Evolutionary conservation across 495 filamentous ascomycete species (phyloP), one percentile per base, ranked within the genome.

Genomic region (Talaromyces ruber): DNA sequence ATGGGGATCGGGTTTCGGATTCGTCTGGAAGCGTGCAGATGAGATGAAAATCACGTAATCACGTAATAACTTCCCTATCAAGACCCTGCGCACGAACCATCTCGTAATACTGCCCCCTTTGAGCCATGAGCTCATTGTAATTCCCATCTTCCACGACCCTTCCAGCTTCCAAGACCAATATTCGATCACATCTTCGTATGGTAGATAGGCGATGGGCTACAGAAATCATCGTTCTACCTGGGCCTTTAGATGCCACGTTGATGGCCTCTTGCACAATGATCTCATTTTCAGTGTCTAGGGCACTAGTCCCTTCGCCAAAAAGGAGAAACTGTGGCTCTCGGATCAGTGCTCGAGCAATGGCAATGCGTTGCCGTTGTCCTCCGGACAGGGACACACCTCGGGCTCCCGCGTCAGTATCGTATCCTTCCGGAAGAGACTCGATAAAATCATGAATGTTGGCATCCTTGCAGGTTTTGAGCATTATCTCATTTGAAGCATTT

Each of bases 231-330:
- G 82, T 90, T 56, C 84, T 69, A 22, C 78, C 58, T 2, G 62
- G 59, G 18, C 26, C 79, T 62, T 76, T 76, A 4, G 79, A 68
- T 4, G 83, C 79, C 16, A 74, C 60, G 59, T 87, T 82, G 58
- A 90, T 78, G 3, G 87, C 84, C n/a, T 70, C 73, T 69, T 89
- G 86, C 3, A 91, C 83, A 24, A 86, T 66, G 62, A 76, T 76
- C 74, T 91, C 88, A 39, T 77, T 80, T 68, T 86, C 78, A 14
- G 84, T 81, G 64, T 91, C 88, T 18, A 90, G 74, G 21, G 81
- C 80, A 6, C 75, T 80, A 7, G 88, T 91, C 6, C 87, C 85
- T 72, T 91, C 88, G 64, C 90, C 88, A 1, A 91, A 72, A 9
- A 91, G 67, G 59, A 91, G 67, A 26, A 90, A 71, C 22, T 74